Evolutionary conservation across 768 basidiomycete species (phyloP).

Genomic region (Erythrobasidium yunnanense): DNA sequence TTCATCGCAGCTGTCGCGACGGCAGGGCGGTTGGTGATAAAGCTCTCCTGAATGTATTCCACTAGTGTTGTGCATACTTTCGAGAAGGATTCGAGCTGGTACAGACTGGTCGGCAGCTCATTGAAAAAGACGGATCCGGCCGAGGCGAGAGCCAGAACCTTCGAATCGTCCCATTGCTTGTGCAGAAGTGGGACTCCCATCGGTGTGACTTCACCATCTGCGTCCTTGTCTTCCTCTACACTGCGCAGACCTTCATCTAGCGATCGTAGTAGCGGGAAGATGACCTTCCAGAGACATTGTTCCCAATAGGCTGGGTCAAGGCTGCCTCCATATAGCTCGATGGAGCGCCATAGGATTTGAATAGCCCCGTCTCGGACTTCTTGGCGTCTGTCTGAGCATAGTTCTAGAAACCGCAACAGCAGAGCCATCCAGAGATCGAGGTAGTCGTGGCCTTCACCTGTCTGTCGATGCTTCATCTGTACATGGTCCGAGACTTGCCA

Average conservation of each 20-base stretch:
- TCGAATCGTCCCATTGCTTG: constrained; percentile 75
- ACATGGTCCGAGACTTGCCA: constrained; percentile 97
- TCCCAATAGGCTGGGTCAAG: constrained; percentile 76
- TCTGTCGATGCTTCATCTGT: constrained; percentile 63
- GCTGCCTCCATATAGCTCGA: constrained; percentile 84
- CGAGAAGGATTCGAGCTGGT: constrained; percentile 58
- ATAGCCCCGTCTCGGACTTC: constrained; percentile 90
- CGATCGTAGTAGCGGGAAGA: constrained; percentile 72
- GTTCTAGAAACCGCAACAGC: constrained; percentile 64
- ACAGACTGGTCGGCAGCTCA: constrained; percentile 63
- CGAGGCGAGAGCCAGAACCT: constrained; percentile 70
- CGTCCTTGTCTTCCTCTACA: constrained; percentile 47
- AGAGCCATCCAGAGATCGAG: constrained; percentile 90
- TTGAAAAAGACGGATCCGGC: constrained; percentile 72
- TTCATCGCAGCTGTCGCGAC: constrained; percentile 76
- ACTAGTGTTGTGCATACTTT: constrained; percentile 68
- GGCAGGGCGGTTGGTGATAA: constrained; percentile 55
- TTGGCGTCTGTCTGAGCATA: constrained; percentile 68
- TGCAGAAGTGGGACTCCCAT: constrained; percentile 19
- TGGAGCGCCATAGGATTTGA: constrained; percentile 83
- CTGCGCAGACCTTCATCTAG: constrained; percentile 45
- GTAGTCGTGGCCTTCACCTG: constrained; percentile 51
- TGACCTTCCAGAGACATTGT: constrained; percentile 78
- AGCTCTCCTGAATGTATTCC: constrained; percentile 57
- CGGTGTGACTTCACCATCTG: neutral